A percentile compares a stretch with the other conserved stretches of the same genome.
Conservation (phyloP, 305 asterid genomes). For the Fraxinus greggii region DNA sequence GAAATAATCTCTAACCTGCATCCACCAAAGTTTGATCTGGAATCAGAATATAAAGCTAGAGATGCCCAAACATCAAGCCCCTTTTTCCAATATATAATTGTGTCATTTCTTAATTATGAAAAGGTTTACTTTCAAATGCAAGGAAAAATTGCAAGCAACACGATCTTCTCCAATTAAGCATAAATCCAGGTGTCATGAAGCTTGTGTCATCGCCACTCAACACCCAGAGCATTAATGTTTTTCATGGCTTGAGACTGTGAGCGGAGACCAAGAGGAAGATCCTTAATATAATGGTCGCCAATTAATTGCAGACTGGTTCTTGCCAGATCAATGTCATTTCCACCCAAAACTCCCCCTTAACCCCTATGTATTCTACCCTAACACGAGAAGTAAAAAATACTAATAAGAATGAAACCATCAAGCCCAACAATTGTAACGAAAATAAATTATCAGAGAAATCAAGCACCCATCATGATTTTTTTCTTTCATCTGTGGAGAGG, state of each 20-base stretch:
- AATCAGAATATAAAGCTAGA: constrained; percentile 21
- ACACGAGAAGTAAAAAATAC: neutral
- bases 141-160: neutral
- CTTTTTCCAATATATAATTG: neutral
- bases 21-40: constrained; percentile 39
- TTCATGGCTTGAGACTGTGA: neutral
- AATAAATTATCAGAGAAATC: neutral
- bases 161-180: neutral
- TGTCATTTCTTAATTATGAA: neutral
- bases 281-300: neutral
- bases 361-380: neutral
- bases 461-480: neutral
- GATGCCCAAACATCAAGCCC: neutral
- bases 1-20: constrained; percentile 63
- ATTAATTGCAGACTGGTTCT: neutral
- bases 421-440: neutral
- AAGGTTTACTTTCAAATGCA: neutral
- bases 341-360: neutral
- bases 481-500: neutral
- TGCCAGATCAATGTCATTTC: neutral
- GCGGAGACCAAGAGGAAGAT: neutral
- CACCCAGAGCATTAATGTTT: neutral
- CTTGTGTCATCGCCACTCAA: neutral
- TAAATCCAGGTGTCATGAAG: neutral
- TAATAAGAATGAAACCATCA: neutral